Evolutionary conservation across 225 moss, liverwort and hornwort species (phyloP).

Genomic region (Physcomitrellopsis africana): DNA sequence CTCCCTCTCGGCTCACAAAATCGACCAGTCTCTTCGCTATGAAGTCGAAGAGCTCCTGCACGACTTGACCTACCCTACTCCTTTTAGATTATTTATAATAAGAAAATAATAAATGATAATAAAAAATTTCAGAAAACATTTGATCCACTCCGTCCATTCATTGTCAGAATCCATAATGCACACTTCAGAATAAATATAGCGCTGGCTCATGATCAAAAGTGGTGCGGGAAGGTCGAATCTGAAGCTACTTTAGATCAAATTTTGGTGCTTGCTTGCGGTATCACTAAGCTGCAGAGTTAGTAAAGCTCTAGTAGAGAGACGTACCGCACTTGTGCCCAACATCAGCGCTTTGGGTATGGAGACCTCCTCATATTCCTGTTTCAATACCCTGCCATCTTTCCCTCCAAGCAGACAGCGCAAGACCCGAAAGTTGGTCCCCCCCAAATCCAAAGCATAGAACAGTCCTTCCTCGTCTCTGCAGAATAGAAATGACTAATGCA

Average conservation of each 20-base stretch:
- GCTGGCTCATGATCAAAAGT: conserved; percentile 10
- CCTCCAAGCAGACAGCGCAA: conserved; percentile 85
- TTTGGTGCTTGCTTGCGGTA: not conserved
- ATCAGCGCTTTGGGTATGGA: conserved; percentile 79
- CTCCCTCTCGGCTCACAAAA: conserved; percentile 81
- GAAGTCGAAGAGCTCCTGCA: conserved; percentile 89
- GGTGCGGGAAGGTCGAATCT: conserved; percentile 8
- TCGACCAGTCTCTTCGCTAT: conserved; percentile 70
- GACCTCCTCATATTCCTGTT: conserved; percentile 92
- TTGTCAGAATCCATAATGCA: not conserved
- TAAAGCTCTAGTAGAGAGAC: not conserved
- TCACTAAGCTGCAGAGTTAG: conserved; percentile 4
- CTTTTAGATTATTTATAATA: not conserved
- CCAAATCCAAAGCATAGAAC: conserved; percentile 89
- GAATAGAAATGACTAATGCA: conserved; percentile 18
- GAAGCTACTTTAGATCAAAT: conserved; percentile 10
- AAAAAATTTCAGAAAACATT: not conserved
- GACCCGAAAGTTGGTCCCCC: conserved; percentile 93
- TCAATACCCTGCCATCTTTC: conserved; percentile 70
- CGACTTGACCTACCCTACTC: conserved; percentile 24
- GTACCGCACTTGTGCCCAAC: conserved; percentile 78
- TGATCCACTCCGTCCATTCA: not conserved
- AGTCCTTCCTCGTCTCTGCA: conserved; percentile 83
- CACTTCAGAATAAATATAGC: not conserved
- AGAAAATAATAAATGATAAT: too few species aligned